These are phyloP conservation scores for Strobilomyces confusus DNA, from an alignment of 768 basidiomycete genomes.

Conservation along the genomic window DNA sequence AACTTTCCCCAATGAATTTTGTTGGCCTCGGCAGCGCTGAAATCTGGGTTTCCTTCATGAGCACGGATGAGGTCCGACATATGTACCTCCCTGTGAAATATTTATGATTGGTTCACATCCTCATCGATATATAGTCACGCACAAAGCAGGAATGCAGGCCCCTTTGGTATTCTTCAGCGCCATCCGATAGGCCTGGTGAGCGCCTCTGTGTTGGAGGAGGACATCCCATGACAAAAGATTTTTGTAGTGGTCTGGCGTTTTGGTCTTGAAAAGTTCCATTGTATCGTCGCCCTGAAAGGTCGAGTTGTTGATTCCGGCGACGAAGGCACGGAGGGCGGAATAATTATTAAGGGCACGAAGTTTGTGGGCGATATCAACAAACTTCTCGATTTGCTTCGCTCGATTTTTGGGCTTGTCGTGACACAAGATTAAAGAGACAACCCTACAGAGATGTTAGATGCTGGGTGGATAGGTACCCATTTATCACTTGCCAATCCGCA, in stretches of 20 bases:
- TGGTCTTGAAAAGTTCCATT: slow-evolving; percentile 66
- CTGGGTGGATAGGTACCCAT: background rate
- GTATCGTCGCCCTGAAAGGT: slow-evolving; percentile 75
- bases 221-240: slow-evolving; percentile 80
- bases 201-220: slow-evolving; percentile 74
- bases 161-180: slow-evolving; percentile 83
- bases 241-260: slow-evolving; percentile 67
- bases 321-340: slow-evolving; percentile 85
- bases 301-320: slow-evolving; percentile 89
- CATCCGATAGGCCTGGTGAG: slow-evolving; percentile 88
- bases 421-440: slow-evolving; percentile 84
- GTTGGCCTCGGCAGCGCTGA: slow-evolving; percentile 55
- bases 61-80: slow-evolving; percentile 85
- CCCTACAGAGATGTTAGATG: slow-evolving; percentile 48
- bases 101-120: slow-evolving; percentile 9
- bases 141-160: slow-evolving; percentile 85
- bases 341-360: slow-evolving; percentile 88
- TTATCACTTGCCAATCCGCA: slow-evolving; percentile 63
- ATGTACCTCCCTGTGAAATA: slow-evolving; percentile 75
- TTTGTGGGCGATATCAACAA: slow-evolving; percentile 77
- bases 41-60: slow-evolving; percentile 80
- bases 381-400: slow-evolving; percentile 81
- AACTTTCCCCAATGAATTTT: slow-evolving; percentile 97
- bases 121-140: slow-evolving; percentile 24
- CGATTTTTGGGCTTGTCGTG: slow-evolving; percentile 75